Base-by-base conservation (phyloP, 2,329 filamentous ascomycete species). In the Fonsecaea multimorphosa region DNA sequence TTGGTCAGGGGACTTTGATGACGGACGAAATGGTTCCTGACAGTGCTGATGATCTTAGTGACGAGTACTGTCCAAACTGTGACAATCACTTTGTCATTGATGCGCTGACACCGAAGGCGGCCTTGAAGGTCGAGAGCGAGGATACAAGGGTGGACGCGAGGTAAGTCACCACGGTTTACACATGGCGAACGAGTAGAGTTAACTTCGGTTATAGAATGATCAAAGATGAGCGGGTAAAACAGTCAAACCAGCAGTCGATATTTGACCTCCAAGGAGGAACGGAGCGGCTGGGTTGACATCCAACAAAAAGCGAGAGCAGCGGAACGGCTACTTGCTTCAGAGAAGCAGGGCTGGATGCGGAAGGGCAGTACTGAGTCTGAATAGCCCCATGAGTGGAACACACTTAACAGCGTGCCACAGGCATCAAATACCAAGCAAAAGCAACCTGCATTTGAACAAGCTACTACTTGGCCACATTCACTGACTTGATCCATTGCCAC, bases 1-100 rank as follows among this genome's bases (percentile, higher is more conserved):
- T 84, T 72, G 54, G 71, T 65, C 54, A 19, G 36, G 9, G 27
- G 29, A 8, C 31, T 40, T 57, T 54, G 36, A n/a, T 32, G 7
- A 24, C 40, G n/a, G 22, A 46, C n/a, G 40, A 22, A 6, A 5
- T 12, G 19, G 34, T 34, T 2, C 6, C 19, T 29, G n/a, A 51
- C 14, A 22, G 6, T 29, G 24, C 54, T 51, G 19, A 57, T 46
- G n/a, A 5, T 12, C 1, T 19, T 56, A 87, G 91, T 77, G 95
- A 99, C 81, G 96, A 99, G 78, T 99, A 96, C 84, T 99, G 95
- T 83, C 96, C 95, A 24, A 92, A 97, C 82, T 99, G 95, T 83
- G 95, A 99, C 77, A 99, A 99, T 81, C 96, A 99, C 80, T 99
- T 93, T 76, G 91, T 99, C 44, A 84, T 99, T 70, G 93, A 98